Evolutionary conservation across 768 basidiomycete genomes (phyloP), one percentile per base, ranked within the genome.

Genomic region (Leucocoprinus sp.): DNA sequence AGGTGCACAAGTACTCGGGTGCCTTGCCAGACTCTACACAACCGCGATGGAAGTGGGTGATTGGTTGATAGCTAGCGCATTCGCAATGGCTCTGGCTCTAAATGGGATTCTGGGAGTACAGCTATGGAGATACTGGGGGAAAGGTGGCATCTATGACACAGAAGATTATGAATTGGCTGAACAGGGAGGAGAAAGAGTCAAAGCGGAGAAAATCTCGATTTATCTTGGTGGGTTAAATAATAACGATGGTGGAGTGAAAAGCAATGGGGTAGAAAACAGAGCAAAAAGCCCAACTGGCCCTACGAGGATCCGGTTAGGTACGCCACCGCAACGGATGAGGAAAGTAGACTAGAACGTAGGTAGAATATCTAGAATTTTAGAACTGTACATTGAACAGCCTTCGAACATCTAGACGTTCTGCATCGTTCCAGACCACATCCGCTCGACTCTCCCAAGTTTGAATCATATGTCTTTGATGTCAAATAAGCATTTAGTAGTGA

Each of bases 21-120:
- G 92, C 62, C 68, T 90, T 26, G 95, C 93, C 0, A 74, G 95
- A 36, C 68, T 97, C 14, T 97, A 93, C 71, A 98, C 95, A 7
- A 96, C 91, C 8, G 75, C 81, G 8, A 84, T 83, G 33, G 95
- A 97, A 60, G 82, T 95, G 45, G 80, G 82, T 42, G 95, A 97
- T 60, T 55, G 60, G 15, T 70, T 95, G 52, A 76, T 97, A 52
- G 69, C 80, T 21, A 84, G 85, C 22, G 88, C 92, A 18, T 97
- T 92, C 61, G 79, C 75, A 0, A 73, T 92, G 18, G 89, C 90
- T 2, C 77, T 93, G 0, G 37, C 80, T 2, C 69, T 97, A 8
- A 98, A 98, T 61, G 52, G 80, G 44, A 70, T 95, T 17, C 65
- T 97, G n/a, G 93, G 86, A 2, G 67, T 64, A 9, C 93, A 96